Evolutionary conservation across 1,284 basidiomycete species (phyloP).

Genomic region (Filobasidium uniguttulatum): DNA sequence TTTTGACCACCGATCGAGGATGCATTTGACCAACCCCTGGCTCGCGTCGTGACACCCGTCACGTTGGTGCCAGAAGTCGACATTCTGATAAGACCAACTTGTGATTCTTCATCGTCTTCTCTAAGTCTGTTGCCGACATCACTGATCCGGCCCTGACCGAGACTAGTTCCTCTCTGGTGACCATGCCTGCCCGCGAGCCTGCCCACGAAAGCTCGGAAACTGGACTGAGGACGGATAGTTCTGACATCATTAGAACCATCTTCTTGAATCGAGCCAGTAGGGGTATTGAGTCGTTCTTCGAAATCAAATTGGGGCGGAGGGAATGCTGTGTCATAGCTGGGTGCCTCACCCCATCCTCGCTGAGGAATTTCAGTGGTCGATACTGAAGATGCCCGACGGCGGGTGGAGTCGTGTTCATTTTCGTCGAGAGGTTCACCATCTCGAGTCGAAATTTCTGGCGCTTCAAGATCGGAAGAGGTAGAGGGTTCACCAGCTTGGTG

Average conservation of each 20-base stretch:
- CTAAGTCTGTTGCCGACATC: not conserved
- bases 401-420: not conserved
- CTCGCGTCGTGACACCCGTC: no score
- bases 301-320: not conserved
- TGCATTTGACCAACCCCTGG: constrained; percentile 9
- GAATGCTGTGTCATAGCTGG: constrained; percentile 7
- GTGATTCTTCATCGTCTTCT: not conserved
- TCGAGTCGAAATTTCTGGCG: not conserved
- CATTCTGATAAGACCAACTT: not conserved
- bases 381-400: not conserved
- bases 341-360: constrained; percentile 13
- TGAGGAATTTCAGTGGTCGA: constrained; percentile 4
- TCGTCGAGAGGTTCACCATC: not conserved
- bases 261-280: not conserved
- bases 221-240: not conserved
- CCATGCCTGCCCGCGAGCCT: constrained; percentile 6
- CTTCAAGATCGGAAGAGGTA: not conserved
- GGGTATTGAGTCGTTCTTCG: no score
- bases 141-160: not conserved
- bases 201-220: constrained; percentile 9
- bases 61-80: constrained; percentile 5
- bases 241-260: not conserved
- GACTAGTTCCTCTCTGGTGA: no score
- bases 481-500: not conserved
- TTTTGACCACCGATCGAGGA: not conserved